Conservation (phyloP, 2,329 filamentous ascomycete species). For the Epichloe gansuensis region DNA sequence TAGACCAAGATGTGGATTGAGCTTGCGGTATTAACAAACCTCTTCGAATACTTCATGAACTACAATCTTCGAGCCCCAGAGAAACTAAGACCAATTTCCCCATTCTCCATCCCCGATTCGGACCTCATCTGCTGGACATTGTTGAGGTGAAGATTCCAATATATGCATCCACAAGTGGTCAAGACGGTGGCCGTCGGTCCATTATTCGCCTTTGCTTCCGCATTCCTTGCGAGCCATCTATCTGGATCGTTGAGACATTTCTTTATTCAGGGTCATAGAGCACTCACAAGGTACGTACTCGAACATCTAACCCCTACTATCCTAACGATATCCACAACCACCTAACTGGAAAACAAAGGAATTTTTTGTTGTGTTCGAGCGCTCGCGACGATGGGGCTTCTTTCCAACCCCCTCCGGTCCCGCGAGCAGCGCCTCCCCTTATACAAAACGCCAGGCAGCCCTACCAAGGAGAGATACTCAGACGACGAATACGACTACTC, state of each 20-base stretch:
- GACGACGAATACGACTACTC: slow-evolving; percentile 37
- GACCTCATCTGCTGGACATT: background rate
- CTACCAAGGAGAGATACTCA: slow-evolving; percentile 38
- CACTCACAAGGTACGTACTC: background rate
- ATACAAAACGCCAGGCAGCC: slow-evolving; percentile 32
- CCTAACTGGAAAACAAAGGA: background rate
- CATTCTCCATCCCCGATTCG: background rate
- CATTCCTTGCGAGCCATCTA: slow-evolving; percentile 1
- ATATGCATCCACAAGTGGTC: background rate
- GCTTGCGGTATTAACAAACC: too few species aligned
- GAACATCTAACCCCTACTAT: background rate
- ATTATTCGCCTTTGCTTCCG: background rate
- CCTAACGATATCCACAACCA: background rate
- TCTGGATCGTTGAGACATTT: background rate
- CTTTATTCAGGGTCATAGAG: background rate
- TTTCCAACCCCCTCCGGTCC: slow-evolving; percentile 34
- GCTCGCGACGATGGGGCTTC: slow-evolving; percentile 32
- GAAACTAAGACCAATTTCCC: background rate
- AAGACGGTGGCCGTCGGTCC: background rate
- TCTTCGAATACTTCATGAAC: background rate
- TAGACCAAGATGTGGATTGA: background rate
- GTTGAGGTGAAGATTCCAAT: background rate
- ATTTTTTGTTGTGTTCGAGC: background rate
- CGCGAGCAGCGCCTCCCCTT: slow-evolving; percentile 37
- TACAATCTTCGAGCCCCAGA: background rate